phyloP scores from a whole-genome alignment of 495 filamentous ascomycete species.

The Talaromyces nanjingensis region DNA sequence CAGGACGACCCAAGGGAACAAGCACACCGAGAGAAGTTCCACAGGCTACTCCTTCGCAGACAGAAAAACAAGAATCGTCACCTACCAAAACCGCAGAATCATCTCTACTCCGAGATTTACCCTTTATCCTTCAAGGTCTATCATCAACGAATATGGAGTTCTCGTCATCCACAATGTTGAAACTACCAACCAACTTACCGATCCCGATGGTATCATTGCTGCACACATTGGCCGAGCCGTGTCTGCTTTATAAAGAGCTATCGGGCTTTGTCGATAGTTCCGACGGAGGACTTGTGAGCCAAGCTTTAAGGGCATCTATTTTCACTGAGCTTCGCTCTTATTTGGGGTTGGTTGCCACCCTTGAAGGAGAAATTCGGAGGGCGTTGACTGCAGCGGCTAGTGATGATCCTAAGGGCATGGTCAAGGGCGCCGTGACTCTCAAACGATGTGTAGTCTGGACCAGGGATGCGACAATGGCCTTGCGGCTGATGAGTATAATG shows the following conservation, averaged over 20 bases:
- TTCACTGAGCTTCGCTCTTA: conserved; percentile 82
- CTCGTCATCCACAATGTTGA: conserved; percentile 51
- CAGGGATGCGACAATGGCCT: conserved; percentile 90
- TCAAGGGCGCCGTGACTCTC: conserved; percentile 88
- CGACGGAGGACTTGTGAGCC: conserved; percentile 70
- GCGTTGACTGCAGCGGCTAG: conserved; percentile 62
- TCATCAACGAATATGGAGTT: conserved; percentile 82
- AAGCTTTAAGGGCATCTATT: conserved; percentile 89
- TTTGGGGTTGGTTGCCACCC: conserved; percentile 81
- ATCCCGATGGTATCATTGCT: conserved; percentile 81
- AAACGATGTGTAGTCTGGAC: conserved; percentile 98
- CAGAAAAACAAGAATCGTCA: conserved; percentile 24
- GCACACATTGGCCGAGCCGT: conserved; percentile 87
- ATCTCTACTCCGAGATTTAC: conserved; percentile 78
- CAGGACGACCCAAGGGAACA: background rate
- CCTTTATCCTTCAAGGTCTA: conserved; percentile 90
- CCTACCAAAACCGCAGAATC: conserved; percentile 45
- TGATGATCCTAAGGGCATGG: conserved; percentile 56
- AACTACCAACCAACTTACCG: conserved; percentile 71
- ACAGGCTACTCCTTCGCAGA: conserved; percentile 13
- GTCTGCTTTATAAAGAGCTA: conserved; percentile 76
- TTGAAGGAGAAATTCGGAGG: conserved; percentile 89
- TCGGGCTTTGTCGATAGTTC: conserved; percentile 69
- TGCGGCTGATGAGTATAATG: conserved; percentile 90
- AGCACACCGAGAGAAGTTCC: conserved; percentile 15